These are phyloP conservation scores for Yamadazyma dushanensis DNA, from an alignment of 1,139 yeast species.

Conservation along the genomic window DNA sequence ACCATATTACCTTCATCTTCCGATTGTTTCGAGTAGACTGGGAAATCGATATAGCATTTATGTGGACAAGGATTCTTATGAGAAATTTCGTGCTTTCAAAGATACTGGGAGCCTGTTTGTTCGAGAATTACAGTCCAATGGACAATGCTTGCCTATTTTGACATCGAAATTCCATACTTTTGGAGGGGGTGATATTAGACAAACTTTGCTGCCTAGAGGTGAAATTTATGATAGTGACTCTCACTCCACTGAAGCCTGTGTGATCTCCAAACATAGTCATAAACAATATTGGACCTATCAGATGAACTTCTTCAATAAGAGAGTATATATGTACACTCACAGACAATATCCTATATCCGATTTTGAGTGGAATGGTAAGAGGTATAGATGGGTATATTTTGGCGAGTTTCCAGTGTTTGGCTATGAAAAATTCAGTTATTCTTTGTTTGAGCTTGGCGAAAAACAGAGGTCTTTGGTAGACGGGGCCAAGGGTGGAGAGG, in stretches of 20 bases:
- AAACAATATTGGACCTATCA: not conserved
- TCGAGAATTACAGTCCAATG: slow-evolving; percentile 4
- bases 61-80: slow-evolving; percentile 2
- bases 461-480: slow-evolving; percentile 6
- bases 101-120: not conserved
- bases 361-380: slow-evolving; percentile 5
- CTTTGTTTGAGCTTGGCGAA: slow-evolving; percentile 5
- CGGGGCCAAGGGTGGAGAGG: not conserved
- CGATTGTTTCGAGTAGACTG: not conserved
- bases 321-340: slow-evolving; percentile 3
- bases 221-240: not conserved
- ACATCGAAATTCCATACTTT: no score
- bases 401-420: no score
- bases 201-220: not conserved
- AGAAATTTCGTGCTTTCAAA: slow-evolving; percentile 2
- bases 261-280: not conserved
- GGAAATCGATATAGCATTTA: not conserved
- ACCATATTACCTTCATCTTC: not conserved
- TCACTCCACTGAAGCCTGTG: not conserved
- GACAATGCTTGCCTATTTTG: slow-evolving; percentile 2
- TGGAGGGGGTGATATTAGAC: not conserved
- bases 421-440: slow-evolving; percentile 3
- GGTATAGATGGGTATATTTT: slow-evolving; percentile 10
- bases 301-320: not conserved
- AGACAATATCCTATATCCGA: slow-evolving; percentile 7